A percentile compares a stretch with the other conserved stretches of the same genome.
Evolutionary conservation across 2,329 filamentous ascomycete species (phyloP).

Genomic region (Epichloe bromicola): DNA sequence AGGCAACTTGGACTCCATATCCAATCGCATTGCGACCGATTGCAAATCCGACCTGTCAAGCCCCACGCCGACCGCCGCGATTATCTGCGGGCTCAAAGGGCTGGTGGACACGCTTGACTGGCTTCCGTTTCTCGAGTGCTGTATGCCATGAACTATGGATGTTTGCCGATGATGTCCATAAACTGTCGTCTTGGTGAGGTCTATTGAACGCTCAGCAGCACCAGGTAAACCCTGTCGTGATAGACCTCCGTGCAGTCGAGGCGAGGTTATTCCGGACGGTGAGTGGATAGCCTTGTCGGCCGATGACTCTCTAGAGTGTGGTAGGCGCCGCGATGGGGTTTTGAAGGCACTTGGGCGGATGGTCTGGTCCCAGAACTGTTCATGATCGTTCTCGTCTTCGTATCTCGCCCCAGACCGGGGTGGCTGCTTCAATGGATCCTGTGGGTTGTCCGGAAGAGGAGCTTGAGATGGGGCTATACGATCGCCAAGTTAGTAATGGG

Average conservation of each 20-base stretch:
- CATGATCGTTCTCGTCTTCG: constrained; percentile 40
- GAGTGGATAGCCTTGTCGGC: constrained; percentile 35
- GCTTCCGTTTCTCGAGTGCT: constrained; percentile 85
- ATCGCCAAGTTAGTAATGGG: constrained; percentile 2
- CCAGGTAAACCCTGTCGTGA: constrained; percentile 27
- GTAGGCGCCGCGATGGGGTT: constrained; percentile 21
- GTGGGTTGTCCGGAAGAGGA: constrained; percentile 41
- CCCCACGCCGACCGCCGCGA: constrained; percentile 52
- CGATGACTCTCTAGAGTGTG: constrained; percentile 47
- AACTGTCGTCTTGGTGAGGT: constrained; percentile 39
- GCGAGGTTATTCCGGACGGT: constrained; percentile 6
- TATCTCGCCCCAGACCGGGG: constrained; percentile 36
- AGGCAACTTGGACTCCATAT: constrained; percentile 26
- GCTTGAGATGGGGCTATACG: constrained; percentile 44
- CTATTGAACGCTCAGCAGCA: constrained; percentile 37
- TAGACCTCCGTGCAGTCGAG: constrained; percentile 21
- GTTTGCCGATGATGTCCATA: constrained; percentile 93
- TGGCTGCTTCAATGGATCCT: constrained; percentile 39
- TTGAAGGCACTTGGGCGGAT: constrained; percentile 34
- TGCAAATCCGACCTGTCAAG: constrained; percentile 41
- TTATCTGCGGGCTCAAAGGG: constrained; percentile 78
- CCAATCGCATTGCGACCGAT: constrained; percentile 29
- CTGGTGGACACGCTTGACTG: constrained; percentile 67
- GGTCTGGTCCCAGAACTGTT: constrained; percentile 37
- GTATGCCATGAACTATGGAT: constrained; percentile 91